phyloP scores from a whole-genome alignment of 31 red algal species.

The Porphyra umbilicalis region DNA sequence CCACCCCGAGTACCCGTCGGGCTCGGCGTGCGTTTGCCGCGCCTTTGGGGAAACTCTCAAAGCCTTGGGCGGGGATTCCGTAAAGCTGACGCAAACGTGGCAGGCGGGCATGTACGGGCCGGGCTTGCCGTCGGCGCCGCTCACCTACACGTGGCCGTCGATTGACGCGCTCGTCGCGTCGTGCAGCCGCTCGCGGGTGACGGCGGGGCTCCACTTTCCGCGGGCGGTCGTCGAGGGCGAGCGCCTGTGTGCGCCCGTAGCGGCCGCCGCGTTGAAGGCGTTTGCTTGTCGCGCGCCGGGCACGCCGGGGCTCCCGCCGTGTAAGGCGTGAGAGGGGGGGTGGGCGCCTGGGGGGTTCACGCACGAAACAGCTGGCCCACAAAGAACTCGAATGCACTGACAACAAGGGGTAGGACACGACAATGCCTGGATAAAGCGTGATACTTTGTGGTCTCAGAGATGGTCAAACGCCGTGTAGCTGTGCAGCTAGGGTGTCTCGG shows the following conservation, averaged over 20 bases:
- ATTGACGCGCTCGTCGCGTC: neutral
- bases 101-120: neutral
- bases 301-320: neutral
- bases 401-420: too few species aligned
- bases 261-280: neutral
- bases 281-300: neutral
- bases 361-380: too few species aligned
- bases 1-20: conserved; percentile 33
- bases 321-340: neutral
- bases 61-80: neutral
- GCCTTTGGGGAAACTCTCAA: conserved; percentile 13
- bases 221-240: neutral
- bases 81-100: neutral
- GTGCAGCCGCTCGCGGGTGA: neutral
- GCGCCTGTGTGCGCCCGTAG: neutral
- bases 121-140: neutral
- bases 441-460: too few species aligned
- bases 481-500: too few species aligned
- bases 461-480: too few species aligned
- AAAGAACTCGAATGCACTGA: too few species aligned
- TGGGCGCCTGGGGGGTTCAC: too few species aligned
- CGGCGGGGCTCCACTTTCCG: neutral
- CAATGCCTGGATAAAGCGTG: too few species aligned
- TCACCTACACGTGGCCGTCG: neutral
- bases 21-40: conserved; percentile 7